Conservation (phyloP, 768 basidiomycete genomes). For the Leccinellum rugosiceps region DNA sequence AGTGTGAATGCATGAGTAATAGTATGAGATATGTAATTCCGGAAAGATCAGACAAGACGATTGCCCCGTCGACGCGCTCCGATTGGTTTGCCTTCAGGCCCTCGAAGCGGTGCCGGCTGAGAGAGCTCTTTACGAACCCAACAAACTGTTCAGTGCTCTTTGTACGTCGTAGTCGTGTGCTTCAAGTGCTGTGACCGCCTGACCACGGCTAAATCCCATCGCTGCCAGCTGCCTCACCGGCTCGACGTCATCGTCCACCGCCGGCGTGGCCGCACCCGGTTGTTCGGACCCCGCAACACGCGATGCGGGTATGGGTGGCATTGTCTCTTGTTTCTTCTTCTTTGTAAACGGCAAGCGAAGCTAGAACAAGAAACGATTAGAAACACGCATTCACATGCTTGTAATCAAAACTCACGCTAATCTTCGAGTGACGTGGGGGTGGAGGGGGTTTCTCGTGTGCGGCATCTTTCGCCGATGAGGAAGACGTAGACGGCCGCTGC, state of each 20-base stretch:
- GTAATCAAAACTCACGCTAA: constrained; percentile 57
- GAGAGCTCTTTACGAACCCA: constrained; percentile 35
- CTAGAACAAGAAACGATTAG: constrained; percentile 27
- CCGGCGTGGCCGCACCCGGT: constrained; percentile 41
- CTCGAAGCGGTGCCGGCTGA: background rate
- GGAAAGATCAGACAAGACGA: constrained; percentile 13
- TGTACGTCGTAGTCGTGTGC: constrained; percentile 79
- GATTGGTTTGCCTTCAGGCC: no score
- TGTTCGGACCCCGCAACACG: constrained; percentile 46
- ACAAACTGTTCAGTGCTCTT: constrained; percentile 70
- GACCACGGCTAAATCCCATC: constrained; percentile 87
- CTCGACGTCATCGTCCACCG: constrained; percentile 68
- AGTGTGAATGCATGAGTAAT: constrained; percentile 25
- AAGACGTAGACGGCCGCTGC: constrained; percentile 54
- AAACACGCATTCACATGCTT: constrained; percentile 1
- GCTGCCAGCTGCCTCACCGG: constrained; percentile 74
- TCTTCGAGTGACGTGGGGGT: constrained; percentile 61
- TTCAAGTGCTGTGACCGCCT: constrained; percentile 84
- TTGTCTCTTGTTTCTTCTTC: constrained; percentile 63
- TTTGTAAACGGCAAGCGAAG: constrained; percentile 78
- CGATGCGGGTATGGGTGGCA: constrained; percentile 41
- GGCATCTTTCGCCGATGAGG: constrained; percentile 50
- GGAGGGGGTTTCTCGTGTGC: constrained; percentile 54
- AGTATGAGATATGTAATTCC: constrained; percentile 25
- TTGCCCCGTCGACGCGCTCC: background rate